Conservation (phyloP, 179 eudicot genomes). For the Actinidia chinensis region DNA sequence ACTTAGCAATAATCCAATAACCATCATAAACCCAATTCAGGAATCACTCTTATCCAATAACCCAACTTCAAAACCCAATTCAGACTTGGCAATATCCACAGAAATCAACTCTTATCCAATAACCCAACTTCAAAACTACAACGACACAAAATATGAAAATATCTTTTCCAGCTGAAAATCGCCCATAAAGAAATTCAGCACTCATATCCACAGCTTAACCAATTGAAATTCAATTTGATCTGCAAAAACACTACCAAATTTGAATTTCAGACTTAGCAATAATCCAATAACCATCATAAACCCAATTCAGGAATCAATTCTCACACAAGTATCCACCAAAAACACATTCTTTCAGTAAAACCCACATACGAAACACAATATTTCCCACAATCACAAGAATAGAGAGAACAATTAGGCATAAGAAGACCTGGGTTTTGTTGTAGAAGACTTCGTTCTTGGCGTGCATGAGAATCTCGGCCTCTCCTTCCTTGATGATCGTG, state of each 20-base stretch:
- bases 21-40: too few species aligned
- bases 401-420: background rate
- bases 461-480: constrained; percentile 97
- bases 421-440: constrained; percentile 84
- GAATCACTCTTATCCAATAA: too few species aligned
- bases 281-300: background rate
- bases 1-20: background rate
- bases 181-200: too few species aligned
- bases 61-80: background rate
- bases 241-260: background rate
- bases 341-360: background rate
- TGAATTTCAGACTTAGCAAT: background rate
- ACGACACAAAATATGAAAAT: too few species aligned
- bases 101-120: background rate
- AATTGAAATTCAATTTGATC: background rate
- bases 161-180: too few species aligned
- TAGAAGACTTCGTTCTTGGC: constrained; percentile 83
- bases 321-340: background rate
- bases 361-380: background rate
- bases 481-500: constrained; percentile 83
- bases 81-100: background rate
- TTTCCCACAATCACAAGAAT: background rate
- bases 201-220: too few species aligned
- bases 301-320: too few species aligned
- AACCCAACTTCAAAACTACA: too few species aligned